Evolutionary conservation across 805 yeast species (phyloP).

Genomic region (Zygoascus tannicola): DNA sequence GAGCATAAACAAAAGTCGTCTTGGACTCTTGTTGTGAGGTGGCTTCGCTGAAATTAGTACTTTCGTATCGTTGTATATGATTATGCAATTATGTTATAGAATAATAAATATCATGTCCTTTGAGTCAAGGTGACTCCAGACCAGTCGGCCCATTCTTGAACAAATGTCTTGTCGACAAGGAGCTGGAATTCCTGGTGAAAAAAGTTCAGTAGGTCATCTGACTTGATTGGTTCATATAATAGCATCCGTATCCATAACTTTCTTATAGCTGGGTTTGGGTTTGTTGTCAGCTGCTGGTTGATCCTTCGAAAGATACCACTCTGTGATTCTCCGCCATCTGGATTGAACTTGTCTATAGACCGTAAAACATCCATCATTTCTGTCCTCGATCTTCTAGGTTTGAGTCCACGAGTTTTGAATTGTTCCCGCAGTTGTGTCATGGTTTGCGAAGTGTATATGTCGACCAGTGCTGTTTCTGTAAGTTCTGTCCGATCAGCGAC

Average conservation of each 20-base stretch:
- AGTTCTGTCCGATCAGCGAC: not conserved
- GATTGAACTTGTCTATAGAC: not conserved
- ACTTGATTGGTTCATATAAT: not conserved
- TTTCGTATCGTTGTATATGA: no score
- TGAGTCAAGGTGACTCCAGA: conserved; percentile 1
- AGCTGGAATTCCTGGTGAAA: not conserved
- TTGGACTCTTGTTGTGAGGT: not conserved
- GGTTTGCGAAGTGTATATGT: not conserved
- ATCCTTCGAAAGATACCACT: not conserved
- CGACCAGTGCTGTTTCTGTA: not conserved
- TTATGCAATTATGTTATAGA: no score
- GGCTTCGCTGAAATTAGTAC: no score
- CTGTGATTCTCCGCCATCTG: not conserved
- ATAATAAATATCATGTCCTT: not conserved
- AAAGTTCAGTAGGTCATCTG: not conserved
- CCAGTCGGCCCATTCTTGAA: conserved; percentile 4
- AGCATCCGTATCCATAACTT: not conserved
- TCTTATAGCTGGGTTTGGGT: not conserved
- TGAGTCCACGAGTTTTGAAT: not conserved
- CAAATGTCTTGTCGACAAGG: not conserved
- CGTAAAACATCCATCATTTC: not conserved
- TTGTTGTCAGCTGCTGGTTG: not conserved
- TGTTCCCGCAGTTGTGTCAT: not conserved
- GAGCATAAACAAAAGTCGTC: not conserved
- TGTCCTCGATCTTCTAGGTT: not conserved